Evolutionary conservation across 441 rosid genomes (phyloP).

Genomic region (Kokia cookei): DNA sequence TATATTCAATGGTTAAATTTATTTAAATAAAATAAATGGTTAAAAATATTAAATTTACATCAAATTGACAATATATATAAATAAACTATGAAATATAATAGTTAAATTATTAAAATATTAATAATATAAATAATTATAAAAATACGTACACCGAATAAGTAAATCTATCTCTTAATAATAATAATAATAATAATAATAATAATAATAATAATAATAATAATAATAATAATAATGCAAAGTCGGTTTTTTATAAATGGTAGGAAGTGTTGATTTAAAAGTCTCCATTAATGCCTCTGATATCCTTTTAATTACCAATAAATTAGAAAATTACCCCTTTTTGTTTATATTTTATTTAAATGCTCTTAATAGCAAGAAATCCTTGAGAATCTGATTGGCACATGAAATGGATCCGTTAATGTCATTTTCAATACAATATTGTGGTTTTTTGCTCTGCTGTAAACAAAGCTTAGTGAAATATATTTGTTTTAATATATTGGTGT

Average conservation of each 20-base stretch:
- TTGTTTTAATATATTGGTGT: no score
- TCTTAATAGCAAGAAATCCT: not conserved
- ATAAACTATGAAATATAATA: no score
- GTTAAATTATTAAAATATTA: no score
- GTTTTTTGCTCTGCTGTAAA: not conserved
- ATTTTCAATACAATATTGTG: constrained; percentile 14
- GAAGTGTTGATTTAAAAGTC: constrained; percentile 1
- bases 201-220: not conserved
- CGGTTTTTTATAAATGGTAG: not conserved
- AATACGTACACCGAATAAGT: no score
- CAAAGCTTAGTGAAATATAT: no score
- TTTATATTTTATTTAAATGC: not conserved
- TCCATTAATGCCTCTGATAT: constrained; percentile 14
- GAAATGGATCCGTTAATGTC: constrained; percentile 25
- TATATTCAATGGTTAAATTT: no score
- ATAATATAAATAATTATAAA: no score
- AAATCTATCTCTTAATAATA: no score
- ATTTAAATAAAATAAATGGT: no score
- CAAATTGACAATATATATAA: no score
- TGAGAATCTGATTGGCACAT: constrained; percentile 15
- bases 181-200: no score
- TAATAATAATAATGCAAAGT: not conserved
- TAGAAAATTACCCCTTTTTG: not conserved
- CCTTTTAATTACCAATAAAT: not conserved
- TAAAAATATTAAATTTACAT: no score